phyloP scores from a whole-genome alignment of 305 asterid species.

The Plantago coronopus region DNA sequence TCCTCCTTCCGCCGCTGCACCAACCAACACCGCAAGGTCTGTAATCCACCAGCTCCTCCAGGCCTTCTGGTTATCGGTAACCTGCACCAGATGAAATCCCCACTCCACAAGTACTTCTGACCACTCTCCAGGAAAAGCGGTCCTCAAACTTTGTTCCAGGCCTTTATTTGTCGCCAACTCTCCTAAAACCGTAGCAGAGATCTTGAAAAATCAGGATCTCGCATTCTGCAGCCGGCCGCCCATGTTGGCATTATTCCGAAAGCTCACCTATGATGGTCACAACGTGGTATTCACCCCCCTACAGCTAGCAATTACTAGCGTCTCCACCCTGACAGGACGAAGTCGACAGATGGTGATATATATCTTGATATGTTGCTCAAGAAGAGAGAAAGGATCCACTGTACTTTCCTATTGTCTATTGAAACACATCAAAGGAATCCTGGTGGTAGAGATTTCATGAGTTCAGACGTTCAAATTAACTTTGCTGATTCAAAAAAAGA shows the following conservation, averaged over 20 bases:
- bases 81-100: constrained; percentile 2
- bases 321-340: constrained; percentile 21
- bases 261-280: not conserved
- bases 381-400: constrained; percentile 12
- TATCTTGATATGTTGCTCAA: constrained; percentile 29
- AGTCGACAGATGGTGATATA: constrained; percentile 26
- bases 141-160: constrained; percentile 5
- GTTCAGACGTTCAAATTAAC: too few relatives aligned
- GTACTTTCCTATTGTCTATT: constrained; percentile 7
- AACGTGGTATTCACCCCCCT: not conserved
- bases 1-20: not conserved
- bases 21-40: not conserved
- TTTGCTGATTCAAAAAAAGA: too few relatives aligned
- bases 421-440: constrained; percentile 44
- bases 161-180: not conserved
- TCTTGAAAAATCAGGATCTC: constrained; percentile 11
- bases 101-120: not conserved
- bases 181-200: not conserved
- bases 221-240: constrained; percentile 1
- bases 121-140: constrained; percentile 8
- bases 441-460: constrained; percentile 41
- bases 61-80: constrained; percentile 7
- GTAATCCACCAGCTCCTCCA: not conserved
- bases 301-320: constrained; percentile 33
- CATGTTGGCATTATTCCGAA: not conserved